Base-by-base conservation (phyloP, 2,329 filamentous ascomycete species). In the Drechmeria coniospora region DNA sequence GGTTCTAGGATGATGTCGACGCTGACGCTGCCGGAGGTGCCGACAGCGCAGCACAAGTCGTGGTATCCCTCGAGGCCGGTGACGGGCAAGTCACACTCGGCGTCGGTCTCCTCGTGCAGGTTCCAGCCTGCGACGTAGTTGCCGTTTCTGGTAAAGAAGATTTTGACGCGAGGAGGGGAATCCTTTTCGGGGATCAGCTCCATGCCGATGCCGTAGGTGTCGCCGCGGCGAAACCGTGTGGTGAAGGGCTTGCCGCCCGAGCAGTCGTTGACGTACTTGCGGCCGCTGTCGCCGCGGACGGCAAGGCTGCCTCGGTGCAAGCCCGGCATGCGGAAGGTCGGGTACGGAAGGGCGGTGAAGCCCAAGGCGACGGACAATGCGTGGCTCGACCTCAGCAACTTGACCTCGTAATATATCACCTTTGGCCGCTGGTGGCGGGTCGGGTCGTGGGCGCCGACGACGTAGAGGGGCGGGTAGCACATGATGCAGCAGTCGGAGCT, bases 251-350 rank as follows among this genome's bases (percentile, higher is more conserved):
- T 68, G 12, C 81, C 81, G 14, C 81, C 80, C 59, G 67, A 78
- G 6, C 63, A 62, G 47, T 87, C 77, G 45, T 84, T 82, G 41
- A 83, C 63, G 47, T 78, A 90, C 47, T 68, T 67, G 41, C 76
- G 65, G 0, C 81, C 81, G 48, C 87, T 81, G 47, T 87, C 81
- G 25, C 76, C 74, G 46, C 87, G 81, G n/a, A 87, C 70, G 2
- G 63, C 81, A 10, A 86, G 44, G 36, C 71, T 77, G 12, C 68
- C 80, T 19, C 80, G 66, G 45, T 90, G 77, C 81, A 80, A 87
- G 2, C 81, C 81, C 0, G 81, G 81, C 33, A 86, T 64, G 6
- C 81, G 67, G 57, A 82, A 87, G 0, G 65, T 61, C 6, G 81
- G 81, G 44, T 84, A 87, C 6, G 81, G 81, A 26, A 77, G 67